Base-by-base conservation (phyloP, 2,329 filamentous ascomycete genomes). In the Colletotrichum filicis region DNA sequence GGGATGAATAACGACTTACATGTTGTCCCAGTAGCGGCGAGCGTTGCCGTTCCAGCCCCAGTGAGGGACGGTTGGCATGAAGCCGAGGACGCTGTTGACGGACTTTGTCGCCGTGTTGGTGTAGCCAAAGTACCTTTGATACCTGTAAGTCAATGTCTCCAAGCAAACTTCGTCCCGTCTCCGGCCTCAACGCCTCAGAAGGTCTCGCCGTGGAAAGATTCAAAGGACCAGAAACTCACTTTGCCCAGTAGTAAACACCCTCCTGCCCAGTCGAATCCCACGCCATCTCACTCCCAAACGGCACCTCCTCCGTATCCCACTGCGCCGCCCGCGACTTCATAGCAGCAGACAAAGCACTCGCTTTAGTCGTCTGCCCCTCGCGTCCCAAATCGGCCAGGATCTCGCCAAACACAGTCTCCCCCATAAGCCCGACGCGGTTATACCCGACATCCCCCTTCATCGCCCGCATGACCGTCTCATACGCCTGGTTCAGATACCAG, bases 41-140 rank as follows among this genome's bases (percentile, higher is more conserved):
- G 89, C 88, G 71, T 90, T 91, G 12, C 89, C 89, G 64, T 91
- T 90, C 87, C 87, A 91, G 3, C 87, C 89, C 89, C 89, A 91
- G 74, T 91, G 89, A 0, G 88, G 82, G 0, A 91, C 85, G 0
- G 87, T 88, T 0, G 89, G 89, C 82, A 86, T 89, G 74, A 87
- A 91, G 0, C 87, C 89, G 1, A 89, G 77, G 3, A 91, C 88
- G 22, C 85, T 87, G 68, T 87, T 83, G 56, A 91, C 81, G 0
- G 85, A 86, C 76, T 90, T 91, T 0, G 78, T 78, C 0, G 82
- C 83, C 0, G 87, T 88, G 0, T 77, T 77, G 0, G 79, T 80
- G 62, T 87, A 82, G 3, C 37, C 85, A 76, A 91, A 91, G 75
- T 89, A 86, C 35, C 83, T 67, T 22, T 8, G 1, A 16, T 6